These are phyloP conservation scores for Diaporthe citrichinensis DNA, from an alignment of 2,329 filamentous ascomycete genomes.

Conservation along the genomic window DNA sequence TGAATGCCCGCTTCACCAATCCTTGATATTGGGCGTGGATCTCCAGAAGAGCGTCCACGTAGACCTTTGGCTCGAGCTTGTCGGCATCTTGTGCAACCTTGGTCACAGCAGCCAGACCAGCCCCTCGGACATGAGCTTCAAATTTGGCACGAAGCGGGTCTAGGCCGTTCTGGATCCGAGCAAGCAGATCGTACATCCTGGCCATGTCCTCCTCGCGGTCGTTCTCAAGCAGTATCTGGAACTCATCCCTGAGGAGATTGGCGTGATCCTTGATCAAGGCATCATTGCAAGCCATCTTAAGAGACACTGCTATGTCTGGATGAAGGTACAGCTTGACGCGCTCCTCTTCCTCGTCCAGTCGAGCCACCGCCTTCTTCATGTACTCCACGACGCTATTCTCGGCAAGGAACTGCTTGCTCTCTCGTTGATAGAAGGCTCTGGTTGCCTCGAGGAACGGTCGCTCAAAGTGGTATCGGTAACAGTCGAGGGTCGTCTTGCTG, in stretches of 20 bases:
- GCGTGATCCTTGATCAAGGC: constrained; percentile 93
- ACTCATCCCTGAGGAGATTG: constrained; percentile 89
- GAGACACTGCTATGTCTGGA: constrained; percentile 84
- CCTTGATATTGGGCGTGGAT: constrained; percentile 94
- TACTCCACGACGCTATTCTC: constrained; percentile 99
- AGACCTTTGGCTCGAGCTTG: constrained; percentile 94
- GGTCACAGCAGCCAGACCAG: constrained; percentile 87
- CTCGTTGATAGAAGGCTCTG: constrained; percentile 86
- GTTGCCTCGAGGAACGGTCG: constrained; percentile 91
- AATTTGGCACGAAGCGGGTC: constrained; percentile 90
- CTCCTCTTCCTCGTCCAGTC: constrained; percentile 93
- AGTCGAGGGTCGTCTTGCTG: constrained; percentile 93
- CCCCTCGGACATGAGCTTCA: constrained; percentile 92
- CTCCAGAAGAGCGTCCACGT: constrained; percentile 94
- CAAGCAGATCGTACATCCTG: constrained; percentile 94
- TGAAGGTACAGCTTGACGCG: constrained; percentile 94
- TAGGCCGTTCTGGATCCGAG: constrained; percentile 89
- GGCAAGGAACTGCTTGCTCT: constrained; percentile 93
- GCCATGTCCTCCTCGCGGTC: constrained; percentile 96
- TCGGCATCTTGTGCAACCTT: constrained; percentile 92
- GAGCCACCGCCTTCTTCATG: constrained; percentile 98
- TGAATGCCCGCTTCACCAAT: constrained; percentile 92
- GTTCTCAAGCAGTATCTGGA: constrained; percentile 92
- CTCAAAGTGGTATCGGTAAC: constrained; percentile 94
- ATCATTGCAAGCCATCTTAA: constrained; percentile 90